Percentiles rank a stretch among this genome's conserved stretches.
These are phyloP conservation scores for Lachancea fermentati DNA, from an alignment of 805 yeast genomes.

Conservation along the genomic window DNA sequence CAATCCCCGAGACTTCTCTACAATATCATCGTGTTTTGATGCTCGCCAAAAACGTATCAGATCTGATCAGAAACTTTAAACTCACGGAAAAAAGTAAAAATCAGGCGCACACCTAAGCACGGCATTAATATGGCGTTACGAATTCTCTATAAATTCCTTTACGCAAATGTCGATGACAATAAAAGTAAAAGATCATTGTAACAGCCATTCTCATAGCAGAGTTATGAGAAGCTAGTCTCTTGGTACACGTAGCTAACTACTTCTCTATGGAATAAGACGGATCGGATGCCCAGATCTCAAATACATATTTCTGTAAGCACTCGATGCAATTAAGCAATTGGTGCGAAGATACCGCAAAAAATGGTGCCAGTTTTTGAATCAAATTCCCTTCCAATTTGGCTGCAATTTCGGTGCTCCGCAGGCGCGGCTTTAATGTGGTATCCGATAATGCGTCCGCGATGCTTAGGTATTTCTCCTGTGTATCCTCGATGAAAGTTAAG, in stretches of 20 bases:
- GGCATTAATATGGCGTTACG: too few relatives aligned
- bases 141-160: too few relatives aligned
- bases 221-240: too few relatives aligned
- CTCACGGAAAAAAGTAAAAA: too few relatives aligned
- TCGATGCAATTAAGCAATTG: constrained; percentile 13
- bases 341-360: constrained; percentile 15
- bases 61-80: too few relatives aligned
- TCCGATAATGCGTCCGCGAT: constrained; percentile 8
- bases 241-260: not conserved
- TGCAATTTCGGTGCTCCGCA: not conserved
- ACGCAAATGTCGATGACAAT: too few relatives aligned
- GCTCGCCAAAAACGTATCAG: too few relatives aligned
- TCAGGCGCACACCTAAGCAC: too few relatives aligned
- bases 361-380: constrained; percentile 10
- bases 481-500: constrained; percentile 17
- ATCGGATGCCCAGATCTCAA: not conserved
- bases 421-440: not conserved
- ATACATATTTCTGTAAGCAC: constrained; percentile 11
- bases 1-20: too few relatives aligned
- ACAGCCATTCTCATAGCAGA: not conserved
- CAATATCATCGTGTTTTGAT: too few relatives aligned
- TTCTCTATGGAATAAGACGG: not conserved
- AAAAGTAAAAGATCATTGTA: too few relatives aligned
- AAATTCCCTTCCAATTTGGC: constrained; percentile 14
- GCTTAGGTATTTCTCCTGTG: constrained; percentile 22